Base-by-base conservation (phyloP, 2,329 filamentous ascomycete genomes). In the Scopulariopsis brevicaulis region DNA sequence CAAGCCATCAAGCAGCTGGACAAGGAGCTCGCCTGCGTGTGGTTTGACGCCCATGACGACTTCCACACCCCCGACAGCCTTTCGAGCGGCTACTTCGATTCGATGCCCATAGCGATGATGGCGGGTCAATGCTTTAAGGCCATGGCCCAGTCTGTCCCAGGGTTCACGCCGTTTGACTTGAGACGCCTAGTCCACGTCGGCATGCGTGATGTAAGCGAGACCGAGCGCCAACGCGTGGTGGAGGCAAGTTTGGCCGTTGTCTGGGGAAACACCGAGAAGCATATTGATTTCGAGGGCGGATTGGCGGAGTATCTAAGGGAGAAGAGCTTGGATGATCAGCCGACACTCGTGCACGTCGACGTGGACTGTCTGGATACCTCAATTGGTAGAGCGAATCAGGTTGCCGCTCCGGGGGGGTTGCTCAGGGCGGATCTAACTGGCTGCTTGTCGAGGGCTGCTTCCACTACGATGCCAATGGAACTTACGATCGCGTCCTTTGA, bases 41-140 rank as follows among this genome's bases (percentile, higher is more conserved):
- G 72, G 64, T 74, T 76, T 54, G 73, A 76, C 53, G 73, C 72
- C 2, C 73, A 76, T 53, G 72, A 74, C 55, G 73, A 76, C 58
- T 67, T 72, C 54, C 63, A 65, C 46, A 70, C 69, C 0, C 65
- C 63, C 3, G 64, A 67, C 20, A 61, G 55, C 12, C 46, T 67
- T 20, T 34, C 51, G 8, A 66, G 65, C 25, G 64, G 64, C 2
- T 67, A 66, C 56, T 60, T 67, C n/a, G 65, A 67, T 56, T 66
- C 65, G 1, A 66, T 67, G 64, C 56, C 61, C n/a, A 62, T 67
- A 7, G 64, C 65, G 2, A 66, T 67, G 62, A 58, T 66, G 6
- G 63, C 56, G 3, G 64, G 64, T 2, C 54, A 61, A 40, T 67
- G 63, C 35, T 69, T 64, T 63, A 65, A 63, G 28, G 57, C 43